Conservation (phyloP, 768 basidiomycete species). For the Clathrus columnatus region DNA sequence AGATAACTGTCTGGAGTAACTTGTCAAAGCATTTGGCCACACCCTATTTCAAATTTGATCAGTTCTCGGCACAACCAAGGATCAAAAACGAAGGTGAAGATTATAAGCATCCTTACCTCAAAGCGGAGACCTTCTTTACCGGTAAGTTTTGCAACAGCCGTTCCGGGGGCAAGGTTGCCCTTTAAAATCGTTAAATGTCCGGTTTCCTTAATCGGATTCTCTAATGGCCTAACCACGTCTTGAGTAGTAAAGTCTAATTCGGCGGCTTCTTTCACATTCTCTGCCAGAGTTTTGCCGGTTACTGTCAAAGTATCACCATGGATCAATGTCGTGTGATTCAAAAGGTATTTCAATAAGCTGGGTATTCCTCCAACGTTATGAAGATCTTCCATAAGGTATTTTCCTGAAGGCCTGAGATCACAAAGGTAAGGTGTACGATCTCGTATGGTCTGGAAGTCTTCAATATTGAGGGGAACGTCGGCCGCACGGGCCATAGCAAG, state of each 20-base stretch:
- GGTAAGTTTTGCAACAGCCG: conserved; percentile 87
- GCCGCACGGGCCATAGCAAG: conserved; percentile 81
- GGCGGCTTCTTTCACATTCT: conserved; percentile 72
- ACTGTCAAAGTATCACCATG: conserved; percentile 81
- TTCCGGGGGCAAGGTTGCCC: conserved; percentile 82
- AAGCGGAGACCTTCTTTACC: conserved; percentile 86
- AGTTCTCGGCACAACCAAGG: conserved; percentile 1
- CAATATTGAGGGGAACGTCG: conserved; percentile 63
- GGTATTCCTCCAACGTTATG: conserved; percentile 82
- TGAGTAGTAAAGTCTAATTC: conserved; percentile 67
- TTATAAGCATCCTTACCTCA: conserved; percentile 46
- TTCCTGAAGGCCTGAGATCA: conserved; percentile 80
- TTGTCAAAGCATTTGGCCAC: conserved; percentile 70
- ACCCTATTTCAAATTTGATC: conserved; percentile 35
- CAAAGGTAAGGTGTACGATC: conserved; percentile 78
- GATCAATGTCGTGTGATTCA: conserved; percentile 69
- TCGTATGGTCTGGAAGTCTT: conserved; percentile 78
- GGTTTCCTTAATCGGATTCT: conserved; percentile 75
- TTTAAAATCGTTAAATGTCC: conserved; percentile 83
- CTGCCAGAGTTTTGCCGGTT: conserved; percentile 82
- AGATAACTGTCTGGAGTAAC: conserved; percentile 24
- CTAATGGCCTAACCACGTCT: conserved; percentile 63
- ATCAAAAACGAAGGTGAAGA: background rate
- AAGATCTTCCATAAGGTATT: conserved; percentile 86
- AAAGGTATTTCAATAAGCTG: conserved; percentile 73